These are phyloP conservation scores for Vigna trinervia DNA, from an alignment of 306 rosid species.

Conservation along the genomic window DNA sequence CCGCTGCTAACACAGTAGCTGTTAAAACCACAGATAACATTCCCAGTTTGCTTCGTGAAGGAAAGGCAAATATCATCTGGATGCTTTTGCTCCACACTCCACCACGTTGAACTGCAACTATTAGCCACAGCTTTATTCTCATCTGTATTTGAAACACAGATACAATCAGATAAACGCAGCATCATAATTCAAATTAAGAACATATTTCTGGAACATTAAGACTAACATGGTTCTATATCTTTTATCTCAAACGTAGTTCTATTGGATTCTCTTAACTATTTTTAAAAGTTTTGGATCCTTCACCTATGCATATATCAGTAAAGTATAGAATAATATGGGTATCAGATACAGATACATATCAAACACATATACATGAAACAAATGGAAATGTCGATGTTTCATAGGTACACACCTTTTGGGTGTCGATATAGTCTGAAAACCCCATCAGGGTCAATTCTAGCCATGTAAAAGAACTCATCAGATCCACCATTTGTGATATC, in stretches of 20 bases:
- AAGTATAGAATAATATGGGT: neutral
- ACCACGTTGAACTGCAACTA: conserved; percentile 14
- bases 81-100: neutral
- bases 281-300: neutral
- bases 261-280: neutral
- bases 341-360: neutral
- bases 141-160: neutral
- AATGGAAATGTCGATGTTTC: neutral
- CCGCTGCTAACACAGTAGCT: conserved; percentile 1
- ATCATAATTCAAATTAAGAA: neutral
- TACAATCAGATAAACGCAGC: neutral
- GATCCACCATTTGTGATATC: neutral
- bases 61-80: conserved; percentile 45
- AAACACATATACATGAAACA: neutral
- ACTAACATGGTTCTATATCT: neutral
- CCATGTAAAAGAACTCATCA: conserved; percentile 36
- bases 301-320: neutral
- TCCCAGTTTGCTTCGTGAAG: neutral
- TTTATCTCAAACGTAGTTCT: neutral
- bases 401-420: neutral
- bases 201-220: neutral
- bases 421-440: conserved; percentile 12
- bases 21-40: conserved; percentile 14
- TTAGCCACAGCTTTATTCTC: neutral
- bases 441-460: conserved; percentile 38